Conservation (phyloP, 192 early-diverging fungal species). For the Coemansia sp. region DNA sequence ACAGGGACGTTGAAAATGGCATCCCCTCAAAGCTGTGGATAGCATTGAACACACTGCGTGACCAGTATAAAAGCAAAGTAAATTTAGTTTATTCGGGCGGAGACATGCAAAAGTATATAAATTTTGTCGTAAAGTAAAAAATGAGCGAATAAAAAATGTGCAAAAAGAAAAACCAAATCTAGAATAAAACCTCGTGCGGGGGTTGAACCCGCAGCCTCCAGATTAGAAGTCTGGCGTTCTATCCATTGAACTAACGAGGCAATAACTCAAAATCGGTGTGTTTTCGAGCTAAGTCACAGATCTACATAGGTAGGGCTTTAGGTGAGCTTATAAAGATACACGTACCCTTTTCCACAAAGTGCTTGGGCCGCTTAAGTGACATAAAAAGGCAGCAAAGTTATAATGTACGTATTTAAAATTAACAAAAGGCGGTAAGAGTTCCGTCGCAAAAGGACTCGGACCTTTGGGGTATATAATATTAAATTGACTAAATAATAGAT, state of each 20-base stretch:
- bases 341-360: no score
- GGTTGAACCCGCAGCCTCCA: constrained; percentile 22
- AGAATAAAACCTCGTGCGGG: constrained; percentile 11
- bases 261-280: not conserved
- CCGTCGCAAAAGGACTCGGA: no score
- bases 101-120: not conserved
- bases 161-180: not conserved
- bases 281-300: not conserved
- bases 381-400: no score
- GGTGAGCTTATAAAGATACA: no score
- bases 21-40: not conserved
- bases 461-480: no score
- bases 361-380: no score
- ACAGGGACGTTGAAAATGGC: not conserved
- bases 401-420: no score
- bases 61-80: not conserved
- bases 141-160: not conserved
- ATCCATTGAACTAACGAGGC: constrained; percentile 18
- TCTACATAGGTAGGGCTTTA: no score
- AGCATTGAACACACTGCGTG: not conserved
- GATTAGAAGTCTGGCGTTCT: constrained; percentile 32
- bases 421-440: no score
- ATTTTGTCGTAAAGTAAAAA: not conserved
- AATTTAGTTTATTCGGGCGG: not conserved
- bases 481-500: no score